phyloP scores from a whole-genome alignment of 495 filamentous ascomycete species.

The Podospora tetraspora region DNA sequence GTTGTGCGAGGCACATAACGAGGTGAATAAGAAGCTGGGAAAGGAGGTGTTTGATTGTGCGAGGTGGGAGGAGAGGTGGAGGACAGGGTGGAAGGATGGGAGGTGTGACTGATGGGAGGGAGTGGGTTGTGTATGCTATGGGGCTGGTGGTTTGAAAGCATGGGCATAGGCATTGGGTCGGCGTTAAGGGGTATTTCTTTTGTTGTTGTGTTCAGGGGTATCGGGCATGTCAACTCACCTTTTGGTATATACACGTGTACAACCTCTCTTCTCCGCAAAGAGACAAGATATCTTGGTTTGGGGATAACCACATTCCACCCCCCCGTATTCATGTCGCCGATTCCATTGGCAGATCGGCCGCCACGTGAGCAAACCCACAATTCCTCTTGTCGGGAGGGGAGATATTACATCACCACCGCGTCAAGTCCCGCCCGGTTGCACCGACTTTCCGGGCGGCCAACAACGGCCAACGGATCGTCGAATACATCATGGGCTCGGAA shows the following conservation, averaged over 20 bases:
- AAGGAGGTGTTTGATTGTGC: slow-evolving; percentile 88
- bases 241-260: neutral
- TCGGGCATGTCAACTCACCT: neutral
- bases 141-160: neutral
- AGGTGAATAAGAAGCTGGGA: slow-evolving; percentile 89
- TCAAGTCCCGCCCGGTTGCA: neutral
- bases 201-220: neutral
- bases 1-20: slow-evolving; percentile 98
- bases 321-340: neutral
- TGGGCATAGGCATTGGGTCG: neutral
- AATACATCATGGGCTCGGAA: neutral
- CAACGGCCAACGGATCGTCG: neutral
- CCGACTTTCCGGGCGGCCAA: neutral
- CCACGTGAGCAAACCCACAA: neutral
- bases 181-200: neutral
- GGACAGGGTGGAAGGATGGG: slow-evolving; percentile 89
- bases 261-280: neutral
- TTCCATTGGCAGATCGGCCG: neutral
- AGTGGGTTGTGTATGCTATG: neutral
- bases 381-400: neutral
- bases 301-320: neutral
- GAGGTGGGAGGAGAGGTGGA: slow-evolving; percentile 91
- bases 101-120: slow-evolving; percentile 39
- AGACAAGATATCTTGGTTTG: neutral
- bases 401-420: slow-evolving; percentile 24